These are phyloP conservation scores for Miscanthus sacchariflorus DNA, from an alignment of 202 grass and related monocot genomes.

Conservation along the genomic window DNA sequence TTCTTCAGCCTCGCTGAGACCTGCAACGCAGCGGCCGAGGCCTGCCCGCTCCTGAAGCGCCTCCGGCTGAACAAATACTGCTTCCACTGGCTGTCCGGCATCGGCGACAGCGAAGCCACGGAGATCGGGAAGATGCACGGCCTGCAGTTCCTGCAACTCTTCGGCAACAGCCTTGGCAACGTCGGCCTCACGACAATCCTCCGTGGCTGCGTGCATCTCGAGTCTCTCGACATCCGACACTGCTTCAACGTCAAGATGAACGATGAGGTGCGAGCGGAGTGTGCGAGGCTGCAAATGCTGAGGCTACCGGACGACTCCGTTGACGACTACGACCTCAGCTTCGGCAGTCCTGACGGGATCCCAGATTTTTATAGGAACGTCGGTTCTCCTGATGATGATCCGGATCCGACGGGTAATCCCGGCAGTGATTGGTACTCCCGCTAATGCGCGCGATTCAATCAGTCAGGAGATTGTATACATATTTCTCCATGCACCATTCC, in stretches of 20 bases:
- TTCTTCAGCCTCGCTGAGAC: background rate
- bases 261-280: background rate
- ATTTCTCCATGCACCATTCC: too few relatives aligned
- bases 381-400: background rate
- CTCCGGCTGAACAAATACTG: background rate
- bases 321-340: slow-evolving; percentile 1
- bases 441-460: too few relatives aligned
- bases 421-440: too few relatives aligned
- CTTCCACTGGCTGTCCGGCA: background rate
- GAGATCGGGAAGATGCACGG: background rate
- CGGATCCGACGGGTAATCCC: background rate
- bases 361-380: background rate
- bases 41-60: background rate
- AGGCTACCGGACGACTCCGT: slow-evolving; percentile 4
- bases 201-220: slow-evolving; percentile 8
- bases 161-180: slow-evolving; percentile 30
- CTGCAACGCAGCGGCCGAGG: background rate
- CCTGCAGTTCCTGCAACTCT: slow-evolving; percentile 22
- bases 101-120: slow-evolving; percentile 11
- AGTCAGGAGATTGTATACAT: too few relatives aligned
- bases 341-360: background rate
- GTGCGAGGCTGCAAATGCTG: slow-evolving; percentile 19
- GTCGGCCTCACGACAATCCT: slow-evolving; percentile 32
- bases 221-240: slow-evolving; percentile 44
- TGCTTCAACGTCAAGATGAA: slow-evolving; percentile 41